Evolutionary conservation across 768 basidiomycete species (phyloP), one percentile per base, ranked within the genome.

Genomic region (Russula compacta): DNA sequence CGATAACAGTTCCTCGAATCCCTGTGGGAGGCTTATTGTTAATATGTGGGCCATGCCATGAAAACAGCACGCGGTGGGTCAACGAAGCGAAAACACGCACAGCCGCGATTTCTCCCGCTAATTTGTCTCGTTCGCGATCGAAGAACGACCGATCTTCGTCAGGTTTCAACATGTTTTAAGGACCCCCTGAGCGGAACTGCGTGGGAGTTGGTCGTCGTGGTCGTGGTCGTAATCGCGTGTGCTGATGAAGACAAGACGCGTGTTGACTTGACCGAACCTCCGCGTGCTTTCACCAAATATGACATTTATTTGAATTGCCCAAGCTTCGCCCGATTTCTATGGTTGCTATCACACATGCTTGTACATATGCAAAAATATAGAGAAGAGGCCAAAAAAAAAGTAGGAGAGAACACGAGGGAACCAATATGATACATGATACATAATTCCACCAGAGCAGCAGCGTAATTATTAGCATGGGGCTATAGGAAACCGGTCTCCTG

Each of bases 401-500:
- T 10, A 53, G 12, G 36, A 17, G 33, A 21, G 14, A 15, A 44
- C n/a, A 46, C 32, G 14, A 32, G 47, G n/a, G 11, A n/a, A 21
- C 29, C 21, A 64, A 63, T 58, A 63, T 36, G 43, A 53, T 63
- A 63, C 61, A 58, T 43, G 56, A 63, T 58, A 63, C 61, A 63
- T 63, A 63, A 57, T 63, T 49, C 61, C 61, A 58, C 52, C 33
- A 17, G 47, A 58, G 44, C 42, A 42, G 15, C 21, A 36, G 21
- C 40, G 12, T 29, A 42, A 24, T 24, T 17, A 61, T 44, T 44
- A 53, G 33, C 9, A 12, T 24, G 24, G 17, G 6, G 48, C 46
- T 71, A 92, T 74, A 92, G 74, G 77, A 93, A 93, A 44, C 91
- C 91, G 61, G 88, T 91, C 73, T 93, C 91, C 70, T 93, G 91